Conservation (phyloP, 139 green algal species). For the Raphidocelis subcapitata region DNA sequence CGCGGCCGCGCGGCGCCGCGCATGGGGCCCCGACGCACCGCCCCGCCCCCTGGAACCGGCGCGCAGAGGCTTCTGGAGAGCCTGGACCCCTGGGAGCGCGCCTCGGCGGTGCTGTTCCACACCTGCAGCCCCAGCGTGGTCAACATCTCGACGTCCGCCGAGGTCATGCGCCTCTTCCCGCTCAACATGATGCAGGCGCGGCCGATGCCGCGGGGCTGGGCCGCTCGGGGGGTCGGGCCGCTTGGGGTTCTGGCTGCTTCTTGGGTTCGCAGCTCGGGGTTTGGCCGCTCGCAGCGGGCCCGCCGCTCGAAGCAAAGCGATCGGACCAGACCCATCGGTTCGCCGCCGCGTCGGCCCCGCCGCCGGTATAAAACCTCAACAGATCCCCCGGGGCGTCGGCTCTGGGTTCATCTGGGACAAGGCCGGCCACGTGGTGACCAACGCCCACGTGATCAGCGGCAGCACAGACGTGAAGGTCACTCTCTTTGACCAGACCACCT, state of each 20-base stretch:
- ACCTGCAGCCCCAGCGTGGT: constrained; percentile 56
- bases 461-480: constrained; percentile 48
- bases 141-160: constrained; percentile 68
- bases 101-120: background rate
- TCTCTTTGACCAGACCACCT: constrained; percentile 52
- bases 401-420: constrained; percentile 80
- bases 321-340: no score
- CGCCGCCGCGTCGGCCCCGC: background rate
- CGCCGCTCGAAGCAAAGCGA: no score
- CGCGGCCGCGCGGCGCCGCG: no score
- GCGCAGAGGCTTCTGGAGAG: no score
- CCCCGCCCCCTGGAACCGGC: no score
- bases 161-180: constrained; percentile 37
- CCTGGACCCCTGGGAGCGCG: no score
- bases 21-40: no score
- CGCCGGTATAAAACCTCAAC: constrained; percentile 13
- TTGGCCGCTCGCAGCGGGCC: no score
- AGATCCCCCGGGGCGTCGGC: constrained; percentile 63
- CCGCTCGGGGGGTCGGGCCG: background rate
- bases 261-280: no score
- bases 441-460: background rate
- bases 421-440: constrained; percentile 27
- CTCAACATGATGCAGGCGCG: constrained; percentile 38
- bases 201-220: background rate
- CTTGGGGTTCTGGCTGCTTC: no score